These are phyloP conservation scores for Argentina anserina DNA, from an alignment of 306 rosid species.

Conservation along the genomic window DNA sequence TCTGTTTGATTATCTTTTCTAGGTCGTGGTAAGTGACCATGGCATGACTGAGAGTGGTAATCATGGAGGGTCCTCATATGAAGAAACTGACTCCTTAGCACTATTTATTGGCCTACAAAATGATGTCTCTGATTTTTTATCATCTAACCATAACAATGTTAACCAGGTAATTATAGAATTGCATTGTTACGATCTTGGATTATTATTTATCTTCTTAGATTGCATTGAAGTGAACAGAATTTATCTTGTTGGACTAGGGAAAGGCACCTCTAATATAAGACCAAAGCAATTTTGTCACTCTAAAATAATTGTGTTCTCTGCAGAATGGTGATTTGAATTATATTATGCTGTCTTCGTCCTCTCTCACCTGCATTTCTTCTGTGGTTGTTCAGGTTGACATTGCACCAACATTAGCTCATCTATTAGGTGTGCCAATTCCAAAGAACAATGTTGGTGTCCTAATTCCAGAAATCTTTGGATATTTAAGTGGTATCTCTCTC, in stretches of 20 bases:
- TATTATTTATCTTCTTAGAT: not conserved
- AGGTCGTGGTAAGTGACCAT: slow-evolving; percentile 93
- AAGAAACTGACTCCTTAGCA: slow-evolving; percentile 84
- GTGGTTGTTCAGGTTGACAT: slow-evolving; percentile 68
- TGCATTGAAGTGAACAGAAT: not conserved
- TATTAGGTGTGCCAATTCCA: slow-evolving; percentile 92
- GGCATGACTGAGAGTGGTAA: slow-evolving; percentile 96
- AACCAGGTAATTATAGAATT: slow-evolving; percentile 54
- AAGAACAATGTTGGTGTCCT: slow-evolving; percentile 78
- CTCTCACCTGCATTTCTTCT: slow-evolving; percentile 22
- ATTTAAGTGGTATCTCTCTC: slow-evolving; percentile 46
- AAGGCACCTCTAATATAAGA: not conserved
- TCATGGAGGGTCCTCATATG: slow-evolving; percentile 88
- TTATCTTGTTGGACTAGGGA: not conserved
- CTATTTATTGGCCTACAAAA: slow-evolving; percentile 60
- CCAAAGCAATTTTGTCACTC: not conserved
- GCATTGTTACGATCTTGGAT: not conserved
- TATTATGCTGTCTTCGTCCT: not conserved
- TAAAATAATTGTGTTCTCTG: slow-evolving; percentile 1
- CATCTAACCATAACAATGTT: slow-evolving; percentile 37
- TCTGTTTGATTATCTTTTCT: slow-evolving; percentile 18
- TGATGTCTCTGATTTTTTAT: slow-evolving; percentile 32
- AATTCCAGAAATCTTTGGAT: slow-evolving; percentile 47
- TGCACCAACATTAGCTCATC: slow-evolving; percentile 77
- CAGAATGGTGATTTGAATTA: not conserved